A percentile compares a stretch with the other conserved stretches of the same genome.
These are phyloP conservation scores for Rhexocercosporidium sp. DNA, from an alignment of 2,329 filamentous ascomycete species.

Conservation along the genomic window DNA sequence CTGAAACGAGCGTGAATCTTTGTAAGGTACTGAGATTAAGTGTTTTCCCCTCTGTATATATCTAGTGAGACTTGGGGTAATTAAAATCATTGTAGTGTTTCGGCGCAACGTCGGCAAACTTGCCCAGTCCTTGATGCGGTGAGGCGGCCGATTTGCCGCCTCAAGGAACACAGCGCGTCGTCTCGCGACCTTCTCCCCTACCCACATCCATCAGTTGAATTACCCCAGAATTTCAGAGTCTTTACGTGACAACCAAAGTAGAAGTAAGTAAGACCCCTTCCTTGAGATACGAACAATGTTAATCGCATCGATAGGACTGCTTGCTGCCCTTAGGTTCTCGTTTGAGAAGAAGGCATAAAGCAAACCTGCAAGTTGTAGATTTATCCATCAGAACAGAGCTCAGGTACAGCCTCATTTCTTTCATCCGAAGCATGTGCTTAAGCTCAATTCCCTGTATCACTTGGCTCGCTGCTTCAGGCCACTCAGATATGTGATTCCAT, in stretches of 20 bases:
- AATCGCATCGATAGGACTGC: not conserved
- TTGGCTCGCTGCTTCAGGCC: not conserved
- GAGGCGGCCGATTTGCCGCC: constrained; percentile 1
- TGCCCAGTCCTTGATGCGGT: not conserved
- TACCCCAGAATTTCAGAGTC: not conserved
- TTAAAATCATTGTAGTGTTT: not conserved
- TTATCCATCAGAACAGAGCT: not conserved
- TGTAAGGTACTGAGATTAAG: too few relatives aligned
- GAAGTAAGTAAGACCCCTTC: not conserved
- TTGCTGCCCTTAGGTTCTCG: not conserved
- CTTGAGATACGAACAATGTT: not conserved
- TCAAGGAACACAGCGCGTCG: constrained; percentile 3
- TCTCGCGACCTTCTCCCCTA: not conserved
- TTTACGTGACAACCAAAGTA: not conserved
- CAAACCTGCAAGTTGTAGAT: not conserved
- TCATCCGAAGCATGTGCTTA: not conserved
- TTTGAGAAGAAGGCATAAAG: not conserved
- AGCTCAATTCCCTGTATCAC: not conserved
- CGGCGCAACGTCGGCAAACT: not conserved
- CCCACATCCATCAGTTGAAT: not conserved
- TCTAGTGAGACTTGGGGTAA: too few relatives aligned
- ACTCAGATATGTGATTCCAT: too few relatives aligned
- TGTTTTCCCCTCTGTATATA: too few relatives aligned
- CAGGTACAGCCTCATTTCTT: not conserved
- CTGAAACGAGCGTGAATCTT: too few relatives aligned